Evolutionary conservation across 495 filamentous ascomycete genomes (phyloP).

Genomic region (Melanomma pulvis-pyrius): DNA sequence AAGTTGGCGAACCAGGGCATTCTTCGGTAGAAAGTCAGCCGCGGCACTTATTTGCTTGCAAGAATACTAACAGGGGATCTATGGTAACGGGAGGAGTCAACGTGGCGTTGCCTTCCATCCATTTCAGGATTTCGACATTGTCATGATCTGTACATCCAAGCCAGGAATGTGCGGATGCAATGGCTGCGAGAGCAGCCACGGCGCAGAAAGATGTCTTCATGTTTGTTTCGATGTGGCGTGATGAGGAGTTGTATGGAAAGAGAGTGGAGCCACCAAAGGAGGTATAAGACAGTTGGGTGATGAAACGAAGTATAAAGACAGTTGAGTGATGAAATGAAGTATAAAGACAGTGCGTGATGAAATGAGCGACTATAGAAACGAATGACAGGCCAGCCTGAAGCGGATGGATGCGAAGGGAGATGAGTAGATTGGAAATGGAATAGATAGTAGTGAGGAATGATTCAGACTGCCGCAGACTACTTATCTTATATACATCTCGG

Average conservation of each 20-base stretch:
- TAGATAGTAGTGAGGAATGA: background rate
- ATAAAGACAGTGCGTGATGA: too few species aligned
- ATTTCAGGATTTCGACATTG: conserved; percentile 1
- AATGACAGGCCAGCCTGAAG: background rate
- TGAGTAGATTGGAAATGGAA: background rate
- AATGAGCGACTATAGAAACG: too few species aligned
- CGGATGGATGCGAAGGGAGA: background rate
- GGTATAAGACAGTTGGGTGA: too few species aligned
- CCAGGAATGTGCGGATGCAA: background rate
- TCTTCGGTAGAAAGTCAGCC: background rate
- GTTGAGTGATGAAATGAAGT: too few species aligned
- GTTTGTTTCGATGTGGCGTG: background rate
- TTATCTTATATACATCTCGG: background rate
- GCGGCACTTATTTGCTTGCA: background rate
- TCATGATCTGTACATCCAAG: background rate
- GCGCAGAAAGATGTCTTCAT: background rate
- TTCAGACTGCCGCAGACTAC: background rate
- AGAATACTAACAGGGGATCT: background rate
- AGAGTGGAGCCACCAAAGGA: too few species aligned
- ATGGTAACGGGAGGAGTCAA: background rate
- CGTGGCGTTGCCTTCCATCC: conserved; percentile 2
- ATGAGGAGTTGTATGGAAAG: too few species aligned
- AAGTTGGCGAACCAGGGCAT: conserved; percentile 1
- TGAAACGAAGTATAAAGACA: too few species aligned
- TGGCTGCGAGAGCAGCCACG: background rate